Evolutionary conservation across 768 basidiomycete genomes (phyloP).

Genomic region (Gymnopilus junonius): DNA sequence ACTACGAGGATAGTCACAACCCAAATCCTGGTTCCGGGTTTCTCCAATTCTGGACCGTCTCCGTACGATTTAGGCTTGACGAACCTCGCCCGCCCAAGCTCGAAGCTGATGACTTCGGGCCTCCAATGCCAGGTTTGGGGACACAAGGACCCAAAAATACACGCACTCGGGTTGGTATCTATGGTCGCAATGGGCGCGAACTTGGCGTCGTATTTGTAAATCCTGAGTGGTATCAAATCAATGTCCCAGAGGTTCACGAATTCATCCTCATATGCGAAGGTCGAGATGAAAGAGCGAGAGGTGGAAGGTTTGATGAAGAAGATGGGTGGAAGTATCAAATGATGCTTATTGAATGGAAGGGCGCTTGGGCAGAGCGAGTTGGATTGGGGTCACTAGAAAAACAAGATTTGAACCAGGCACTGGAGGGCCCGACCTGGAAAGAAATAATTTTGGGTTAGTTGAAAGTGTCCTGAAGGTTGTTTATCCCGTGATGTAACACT

Average conservation of each 20-base stretch:
- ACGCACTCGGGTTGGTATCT: background rate
- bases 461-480: background rate
- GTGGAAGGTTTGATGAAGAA: slow-evolving; percentile 3
- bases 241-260: slow-evolving; percentile 5
- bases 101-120: background rate
- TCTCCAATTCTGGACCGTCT: slow-evolving; percentile 18
- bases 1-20: slow-evolving; percentile 6
- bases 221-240: background rate
- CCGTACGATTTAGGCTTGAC: slow-evolving; percentile 5
- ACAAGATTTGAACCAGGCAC: background rate
- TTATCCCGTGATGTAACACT: background rate
- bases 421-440: slow-evolving; percentile 1
- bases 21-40: slow-evolving; percentile 13
- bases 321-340: slow-evolving; percentile 10
- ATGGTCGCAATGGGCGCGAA: background rate
- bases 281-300: background rate
- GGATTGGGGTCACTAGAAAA: background rate
- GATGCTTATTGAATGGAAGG: slow-evolving; percentile 17
- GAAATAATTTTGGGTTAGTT: slow-evolving; percentile 5
- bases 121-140: background rate
- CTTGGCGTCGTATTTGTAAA: background rate
- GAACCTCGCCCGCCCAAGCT: background rate
- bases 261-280: slow-evolving; percentile 17
- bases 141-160: background rate
- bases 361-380: slow-evolving; percentile 8